These are phyloP conservation scores for Exophiala bonariae DNA, from an alignment of 2,329 filamentous ascomycete genomes.

Conservation along the genomic window DNA sequence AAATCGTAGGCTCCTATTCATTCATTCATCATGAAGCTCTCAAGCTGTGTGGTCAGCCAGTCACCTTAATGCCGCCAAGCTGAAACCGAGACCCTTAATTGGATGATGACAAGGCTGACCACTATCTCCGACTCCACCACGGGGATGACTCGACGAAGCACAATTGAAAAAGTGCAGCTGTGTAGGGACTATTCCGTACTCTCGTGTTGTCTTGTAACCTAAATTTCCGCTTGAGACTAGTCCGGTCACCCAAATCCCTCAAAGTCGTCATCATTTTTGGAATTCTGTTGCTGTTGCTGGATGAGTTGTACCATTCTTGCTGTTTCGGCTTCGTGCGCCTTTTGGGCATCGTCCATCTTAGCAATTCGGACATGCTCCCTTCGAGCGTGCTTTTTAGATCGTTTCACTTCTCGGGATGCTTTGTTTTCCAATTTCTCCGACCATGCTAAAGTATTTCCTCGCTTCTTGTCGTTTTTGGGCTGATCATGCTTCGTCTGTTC, in stretches of 20 bases:
- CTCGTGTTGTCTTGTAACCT: too few relatives aligned
- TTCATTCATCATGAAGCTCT: too few relatives aligned
- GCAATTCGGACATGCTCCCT: slow-evolving; percentile 63
- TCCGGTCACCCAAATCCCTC: slow-evolving; percentile 33
- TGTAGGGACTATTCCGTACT: too few relatives aligned
- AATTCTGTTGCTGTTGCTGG: slow-evolving; percentile 56
- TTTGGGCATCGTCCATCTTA: slow-evolving; percentile 71
- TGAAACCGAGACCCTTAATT: too few relatives aligned
- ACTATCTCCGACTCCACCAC: too few relatives aligned
- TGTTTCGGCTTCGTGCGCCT: slow-evolving; percentile 61
- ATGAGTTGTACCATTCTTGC: slow-evolving; percentile 65
- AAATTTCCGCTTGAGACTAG: neutral
- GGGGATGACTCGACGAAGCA: too few relatives aligned
- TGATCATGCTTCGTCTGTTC: slow-evolving; percentile 24
- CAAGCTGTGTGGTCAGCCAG: neutral
- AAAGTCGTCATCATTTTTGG: slow-evolving; percentile 39
- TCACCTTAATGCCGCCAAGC: too few relatives aligned
- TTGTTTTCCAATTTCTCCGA: slow-evolving; percentile 69
- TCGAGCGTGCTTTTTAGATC: slow-evolving; percentile 65
- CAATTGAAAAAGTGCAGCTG: too few relatives aligned
- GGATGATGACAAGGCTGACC: too few relatives aligned
- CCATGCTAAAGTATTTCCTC: slow-evolving; percentile 67
- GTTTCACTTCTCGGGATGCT: slow-evolving; percentile 60
- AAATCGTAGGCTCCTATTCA: too few relatives aligned
- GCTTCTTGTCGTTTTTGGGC: slow-evolving; percentile 40